Evolutionary conservation across 768 basidiomycete species (phyloP).

Genomic region (Tylopilus sp.): DNA sequence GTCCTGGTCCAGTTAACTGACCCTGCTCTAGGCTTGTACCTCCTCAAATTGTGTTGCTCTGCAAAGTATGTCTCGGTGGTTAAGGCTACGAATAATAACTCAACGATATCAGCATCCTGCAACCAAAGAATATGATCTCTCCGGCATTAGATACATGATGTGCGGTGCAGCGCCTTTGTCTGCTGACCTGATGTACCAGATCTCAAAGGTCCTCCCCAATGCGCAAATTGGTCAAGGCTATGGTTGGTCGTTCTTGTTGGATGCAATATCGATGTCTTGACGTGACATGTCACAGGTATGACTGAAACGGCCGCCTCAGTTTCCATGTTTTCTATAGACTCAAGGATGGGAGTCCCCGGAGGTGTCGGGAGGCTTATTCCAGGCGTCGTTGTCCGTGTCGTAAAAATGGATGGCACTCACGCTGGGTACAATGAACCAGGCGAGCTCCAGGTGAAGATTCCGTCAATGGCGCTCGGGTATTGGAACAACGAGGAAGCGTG

Average conservation of each 20-base stretch:
- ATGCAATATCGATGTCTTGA: not conserved
- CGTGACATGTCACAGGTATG: slow-evolving; percentile 43
- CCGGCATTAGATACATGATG: slow-evolving; percentile 48
- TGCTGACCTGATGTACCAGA: slow-evolving; percentile 46
- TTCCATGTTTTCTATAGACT: slow-evolving; percentile 45
- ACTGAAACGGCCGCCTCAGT: slow-evolving; percentile 60
- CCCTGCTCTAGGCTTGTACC: slow-evolving; percentile 50
- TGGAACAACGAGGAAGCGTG: slow-evolving; percentile 60
- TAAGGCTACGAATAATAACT: not conserved
- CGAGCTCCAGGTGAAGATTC: slow-evolving; percentile 49
- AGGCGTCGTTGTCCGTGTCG: slow-evolving; percentile 50
- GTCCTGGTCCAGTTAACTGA: not conserved
- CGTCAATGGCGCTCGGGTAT: slow-evolving; percentile 43
- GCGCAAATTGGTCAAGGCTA: slow-evolving; percentile 65
- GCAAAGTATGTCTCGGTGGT: slow-evolving; percentile 46
- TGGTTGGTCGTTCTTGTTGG: slow-evolving; percentile 32
- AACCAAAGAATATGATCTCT: slow-evolving; percentile 47
- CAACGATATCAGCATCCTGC: slow-evolving; percentile 45
- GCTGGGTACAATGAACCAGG: slow-evolving; percentile 57
- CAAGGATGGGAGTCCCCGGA: slow-evolving; percentile 51
- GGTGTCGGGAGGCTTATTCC: slow-evolving; percentile 49
- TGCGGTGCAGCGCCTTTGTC: slow-evolving; percentile 65
- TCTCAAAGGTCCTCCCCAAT: slow-evolving; percentile 51
- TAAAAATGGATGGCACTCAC: slow-evolving; percentile 55
- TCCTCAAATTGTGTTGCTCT: slow-evolving; percentile 62